Evolutionary conservation across 2,329 filamentous ascomycete genomes (phyloP), one percentile per base, ranked within the genome.

Genomic region (Xylaria sp.): DNA sequence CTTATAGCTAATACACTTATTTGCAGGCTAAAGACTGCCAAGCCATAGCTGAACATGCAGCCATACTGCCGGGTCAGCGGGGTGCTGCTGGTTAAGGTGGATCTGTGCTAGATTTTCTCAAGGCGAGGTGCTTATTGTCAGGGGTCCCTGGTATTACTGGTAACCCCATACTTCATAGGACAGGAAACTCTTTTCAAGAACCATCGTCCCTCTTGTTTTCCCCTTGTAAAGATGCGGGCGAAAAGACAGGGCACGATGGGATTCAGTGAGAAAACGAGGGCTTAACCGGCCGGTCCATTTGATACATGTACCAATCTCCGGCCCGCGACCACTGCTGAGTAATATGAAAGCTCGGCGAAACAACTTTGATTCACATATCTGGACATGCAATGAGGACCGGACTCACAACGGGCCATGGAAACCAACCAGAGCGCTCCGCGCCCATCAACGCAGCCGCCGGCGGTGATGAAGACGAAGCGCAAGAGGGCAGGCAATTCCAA

Each of bases 401-500:
- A 26, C 6, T 9, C 24, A 26, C 24, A 26, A 26, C 9, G 24
- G 24, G 9, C 5, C 29, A 7, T 7, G 24, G 24, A 26, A 34
- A 34, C 29, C 29, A 34, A 34, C 16, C 29, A 13, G 29, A 7
- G 24, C 24, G 5, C 11, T 6, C 24, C 5, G 24, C 24, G 5
- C 24, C 24, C 16, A 45, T 56, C 37, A 52, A 60, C 38, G 49
- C 54, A 29, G 41, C 51, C 49, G 2, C 16, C 41, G 9, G 11
- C 44, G n/a, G 17, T 49, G 2, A 13, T 50, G 9, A 24, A 39
- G n/a, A 34, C 52, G 11, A 62, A 62, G 19, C 60, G 70, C 7
- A 72, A 67, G 21, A 63, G 71, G 46, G 70, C 69, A 16, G 73
- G 69, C 54, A 73, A 70, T 57, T 71, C 72, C 17, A 75, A 74